Conservation (phyloP, 2,329 filamentous ascomycete species). For the Macrophomina phaseolina region DNA sequence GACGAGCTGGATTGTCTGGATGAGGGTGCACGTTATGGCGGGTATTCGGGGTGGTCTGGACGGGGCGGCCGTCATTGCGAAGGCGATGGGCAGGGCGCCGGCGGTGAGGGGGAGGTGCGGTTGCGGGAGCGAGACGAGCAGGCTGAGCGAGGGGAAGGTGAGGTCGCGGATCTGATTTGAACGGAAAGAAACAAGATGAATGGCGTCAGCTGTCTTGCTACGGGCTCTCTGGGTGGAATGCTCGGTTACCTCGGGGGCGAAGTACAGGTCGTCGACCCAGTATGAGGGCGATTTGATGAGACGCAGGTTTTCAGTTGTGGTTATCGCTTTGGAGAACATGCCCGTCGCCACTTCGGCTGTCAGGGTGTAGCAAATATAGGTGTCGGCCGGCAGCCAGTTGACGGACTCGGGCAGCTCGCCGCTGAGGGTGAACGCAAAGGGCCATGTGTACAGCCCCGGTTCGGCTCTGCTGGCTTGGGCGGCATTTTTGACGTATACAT, state of each 20-base stretch:
- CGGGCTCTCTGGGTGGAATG: background rate
- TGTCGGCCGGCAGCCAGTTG: background rate
- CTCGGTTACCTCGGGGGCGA: background rate
- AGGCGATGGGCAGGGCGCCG: background rate
- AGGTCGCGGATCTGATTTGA: background rate
- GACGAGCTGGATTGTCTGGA: background rate
- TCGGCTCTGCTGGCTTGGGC: constrained; percentile 3
- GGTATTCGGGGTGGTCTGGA: background rate
- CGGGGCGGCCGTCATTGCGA: background rate
- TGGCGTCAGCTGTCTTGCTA: background rate
- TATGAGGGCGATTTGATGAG: background rate
- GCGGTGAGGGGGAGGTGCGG: background rate
- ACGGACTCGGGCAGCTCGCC: constrained; percentile 2
- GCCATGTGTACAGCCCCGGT: constrained; percentile 1
- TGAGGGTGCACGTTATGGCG: background rate
- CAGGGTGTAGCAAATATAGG: background rate
- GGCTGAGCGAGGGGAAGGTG: background rate
- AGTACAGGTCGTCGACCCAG: background rate
- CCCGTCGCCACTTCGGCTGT: constrained; percentile 6
- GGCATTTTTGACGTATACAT: background rate
- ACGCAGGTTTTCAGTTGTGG: background rate
- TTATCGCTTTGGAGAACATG: background rate
- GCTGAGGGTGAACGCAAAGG: background rate
- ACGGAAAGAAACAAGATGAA: too few species aligned
- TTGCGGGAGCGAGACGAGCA: background rate